Base-by-base conservation (phyloP, 805 yeast species). In the Ogataea ganodermae region DNA sequence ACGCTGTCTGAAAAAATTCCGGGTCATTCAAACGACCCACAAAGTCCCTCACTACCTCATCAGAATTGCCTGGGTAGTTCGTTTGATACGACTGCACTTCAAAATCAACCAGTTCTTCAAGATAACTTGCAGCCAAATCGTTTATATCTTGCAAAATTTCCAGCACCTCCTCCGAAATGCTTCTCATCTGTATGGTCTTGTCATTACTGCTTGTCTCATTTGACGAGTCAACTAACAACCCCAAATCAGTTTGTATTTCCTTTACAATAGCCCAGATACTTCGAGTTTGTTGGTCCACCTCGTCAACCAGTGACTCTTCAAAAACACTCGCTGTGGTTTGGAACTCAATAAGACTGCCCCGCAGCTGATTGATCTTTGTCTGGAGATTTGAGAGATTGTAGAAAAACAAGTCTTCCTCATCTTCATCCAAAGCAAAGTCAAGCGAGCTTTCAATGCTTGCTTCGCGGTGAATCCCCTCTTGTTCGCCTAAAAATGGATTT, bases 311-410 rank as follows among this genome's bases (percentile, higher is more conserved):
- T 12, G 38, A 32, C 38, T 42, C 45, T 16, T 42, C 45, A 17
- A 23, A 42, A 7, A 42, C 38, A 17, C 45, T 42, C 7, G 41
- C 37, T 4, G 35, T 27, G 28, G 46, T 43, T 21, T 43, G 40
- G 22, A 43, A 21, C 28, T 43, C 46, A 35, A 43, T 43, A 17
- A 32, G 20, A 2, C 10, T 23, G 14, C 32, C 35, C 23, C 41
- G 8, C 27, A 43, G 21, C 8, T 17, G 17, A 21, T 35, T 43
- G 18, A 35, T 5, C 35, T 43, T 43, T 18, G 32, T 26, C 23
- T 33, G 39, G 35, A 45, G 26, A 14, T 17, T 33, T 12, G 31
- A 23, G n/a, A 37, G 35, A 12, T 40, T 31, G 13, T 17, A 22
- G n/a, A 12, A 30, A 10, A 40, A 40, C 13, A 30, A 22, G 10